phyloP scores from a whole-genome alignment of 331 rosid genomes.

The Pyrus hybrid region DNA sequence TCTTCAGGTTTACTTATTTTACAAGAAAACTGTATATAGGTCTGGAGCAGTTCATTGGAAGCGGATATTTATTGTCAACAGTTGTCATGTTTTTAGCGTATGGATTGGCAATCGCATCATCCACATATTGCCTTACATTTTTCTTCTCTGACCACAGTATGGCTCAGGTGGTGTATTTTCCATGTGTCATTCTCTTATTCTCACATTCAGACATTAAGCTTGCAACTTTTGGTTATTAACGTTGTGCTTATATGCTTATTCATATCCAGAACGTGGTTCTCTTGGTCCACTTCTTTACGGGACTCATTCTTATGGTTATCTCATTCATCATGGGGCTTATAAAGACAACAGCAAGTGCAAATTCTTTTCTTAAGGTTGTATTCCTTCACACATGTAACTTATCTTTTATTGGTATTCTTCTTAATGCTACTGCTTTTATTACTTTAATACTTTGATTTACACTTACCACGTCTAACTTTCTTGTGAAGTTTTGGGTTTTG shows the following conservation, averaged over 20 bases:
- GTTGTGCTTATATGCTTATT: background rate
- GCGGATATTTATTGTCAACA: conserved; percentile 45
- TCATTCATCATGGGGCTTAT: conserved; percentile 90
- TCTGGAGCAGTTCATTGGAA: conserved; percentile 91
- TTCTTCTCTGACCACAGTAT: too few species aligned
- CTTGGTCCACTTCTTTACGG: conserved; percentile 59
- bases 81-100: conserved; percentile 68
- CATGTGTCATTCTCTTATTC: conserved; percentile 6
- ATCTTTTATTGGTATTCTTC: background rate
- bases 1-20: background rate
- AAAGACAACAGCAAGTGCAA: conserved; percentile 52
- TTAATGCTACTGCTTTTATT: background rate
- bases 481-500: background rate
- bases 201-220: background rate
- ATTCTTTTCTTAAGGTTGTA: conserved; percentile 79
- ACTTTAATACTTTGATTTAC: background rate
- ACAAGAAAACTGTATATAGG: conserved; percentile 32
- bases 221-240: background rate
- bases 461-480: background rate
- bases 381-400: background rate
- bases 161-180: conserved; percentile 56
- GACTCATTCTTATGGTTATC: conserved; percentile 79
- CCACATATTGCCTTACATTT: too few species aligned
- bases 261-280: conserved; percentile 81
- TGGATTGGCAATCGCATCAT: conserved; percentile 57